Evolutionary conservation across 2,329 filamentous ascomycete genomes (phyloP), one percentile per base, ranked within the genome.

Genomic region (Pseudogymnoascus sp.): DNA sequence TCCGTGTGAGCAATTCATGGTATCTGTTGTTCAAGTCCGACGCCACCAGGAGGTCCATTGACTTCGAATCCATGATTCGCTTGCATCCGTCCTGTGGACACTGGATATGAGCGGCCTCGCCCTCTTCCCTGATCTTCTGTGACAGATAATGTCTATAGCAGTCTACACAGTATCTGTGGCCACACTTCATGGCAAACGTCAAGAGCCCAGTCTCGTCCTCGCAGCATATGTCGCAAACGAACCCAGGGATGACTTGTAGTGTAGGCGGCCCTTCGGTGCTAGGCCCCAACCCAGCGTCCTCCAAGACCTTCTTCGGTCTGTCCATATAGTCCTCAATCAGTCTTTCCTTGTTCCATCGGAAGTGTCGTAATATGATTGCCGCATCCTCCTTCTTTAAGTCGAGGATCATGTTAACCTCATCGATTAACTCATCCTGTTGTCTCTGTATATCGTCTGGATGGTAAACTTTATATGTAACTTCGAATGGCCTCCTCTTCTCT

Each of bases 251-350:
- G 15, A 81, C 78, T 73, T 93, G 84, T 3, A 96, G 82, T 71
- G 84, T 87, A 1, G 90, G 89, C 10, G 83, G 80, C 10, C 78
- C 78, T 1, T 78, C 77, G n/a, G 83, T 80, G 65, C 80, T 85
- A 62, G 87, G 83, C 37, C 88, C 88, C 31, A 99, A 78, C 0
- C 95, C 95, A 13, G 93, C 93, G 65, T 87, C 87, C 70, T 96
- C 92, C 35, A 97, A 79, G 1, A 95, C 85, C 71, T 88, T 85
- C 64, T 89, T 86, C 3, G 89, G 87, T 60, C 85, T 84, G 67
- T 99, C 93, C 93, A 99, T 97, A 76, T 97, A 97, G 67, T 91
- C 88, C 72, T 99, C 95, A 64, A 97, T 93, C 68, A 99, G 76
- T 40, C 90, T 87, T 74, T 99, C 95, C 75, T 96, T 95, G 76